Percentiles rank a stretch among this genome's conserved stretches.
Conservation (phyloP, 257 asterid genomes). For the Verbascum thapsus region DNA sequence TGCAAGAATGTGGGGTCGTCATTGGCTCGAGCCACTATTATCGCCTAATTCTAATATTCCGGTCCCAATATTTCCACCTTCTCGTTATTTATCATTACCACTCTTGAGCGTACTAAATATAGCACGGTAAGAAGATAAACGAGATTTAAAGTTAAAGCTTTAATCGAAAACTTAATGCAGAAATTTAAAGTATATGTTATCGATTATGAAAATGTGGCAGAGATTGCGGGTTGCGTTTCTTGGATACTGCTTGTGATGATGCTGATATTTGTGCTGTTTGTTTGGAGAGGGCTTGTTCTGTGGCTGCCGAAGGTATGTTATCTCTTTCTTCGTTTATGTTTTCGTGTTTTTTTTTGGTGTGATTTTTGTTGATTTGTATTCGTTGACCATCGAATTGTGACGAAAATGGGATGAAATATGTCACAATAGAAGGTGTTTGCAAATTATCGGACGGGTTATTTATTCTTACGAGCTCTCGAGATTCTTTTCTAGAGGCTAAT, state of each 20-base stretch:
- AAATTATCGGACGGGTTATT: too few species aligned
- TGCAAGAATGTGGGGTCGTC: constrained; percentile 83
- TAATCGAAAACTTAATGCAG: too few species aligned
- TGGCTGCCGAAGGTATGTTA: constrained; percentile 66
- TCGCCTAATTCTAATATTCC: constrained; percentile 52
- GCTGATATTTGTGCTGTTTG: constrained; percentile 73
- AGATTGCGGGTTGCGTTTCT: constrained; percentile 59
- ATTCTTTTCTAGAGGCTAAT: too few species aligned
- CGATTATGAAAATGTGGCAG: constrained; percentile 37
- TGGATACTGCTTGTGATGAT: constrained; percentile 55
- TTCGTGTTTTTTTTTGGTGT: too few species aligned
- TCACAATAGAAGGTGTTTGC: too few species aligned
- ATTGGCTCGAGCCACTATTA: constrained; percentile 75
- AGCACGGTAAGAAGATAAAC: constrained; percentile 53
- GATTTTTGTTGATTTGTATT: too few species aligned
- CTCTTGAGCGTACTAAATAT: constrained; percentile 66
- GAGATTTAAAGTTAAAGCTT: not conserved
- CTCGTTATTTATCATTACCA: constrained; percentile 65
- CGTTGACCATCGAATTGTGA: too few species aligned
- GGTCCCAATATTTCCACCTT: constrained; percentile 58
- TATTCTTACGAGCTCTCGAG: too few species aligned
- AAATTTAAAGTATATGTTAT: too few species aligned
- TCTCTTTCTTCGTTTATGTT: constrained; percentile 2
- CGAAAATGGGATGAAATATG: too few species aligned
- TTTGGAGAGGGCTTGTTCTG: constrained; percentile 71